A percentile compares a stretch with the other conserved stretches of the same genome.
These are phyloP conservation scores for Hypoxylon rubiginosum DNA, from an alignment of 2,329 filamentous ascomycete species.

Conservation along the genomic window DNA sequence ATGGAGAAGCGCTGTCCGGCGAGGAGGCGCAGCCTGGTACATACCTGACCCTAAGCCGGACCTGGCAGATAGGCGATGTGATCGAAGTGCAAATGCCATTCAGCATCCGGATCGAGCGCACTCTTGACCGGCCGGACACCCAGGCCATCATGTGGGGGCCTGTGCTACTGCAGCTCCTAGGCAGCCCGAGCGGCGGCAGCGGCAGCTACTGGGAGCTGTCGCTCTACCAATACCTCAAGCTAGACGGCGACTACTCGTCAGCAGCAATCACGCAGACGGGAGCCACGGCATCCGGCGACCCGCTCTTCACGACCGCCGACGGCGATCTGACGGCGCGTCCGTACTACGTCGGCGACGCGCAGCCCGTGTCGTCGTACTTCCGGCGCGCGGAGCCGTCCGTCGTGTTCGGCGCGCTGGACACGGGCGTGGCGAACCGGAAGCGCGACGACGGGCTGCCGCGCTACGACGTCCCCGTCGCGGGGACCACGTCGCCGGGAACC, in stretches of 20 bases:
- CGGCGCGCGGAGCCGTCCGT: conserved; percentile 50
- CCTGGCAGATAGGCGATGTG: conserved; percentile 49
- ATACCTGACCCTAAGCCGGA: conserved; percentile 50
- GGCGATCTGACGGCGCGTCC: conserved; percentile 45
- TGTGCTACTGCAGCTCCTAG: conserved; percentile 49
- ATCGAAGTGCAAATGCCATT: conserved; percentile 51
- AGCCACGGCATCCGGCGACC: conserved; percentile 44
- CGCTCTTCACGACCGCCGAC: conserved; percentile 43
- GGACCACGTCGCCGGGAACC: conserved; percentile 47
- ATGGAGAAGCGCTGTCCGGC: conserved; percentile 42
- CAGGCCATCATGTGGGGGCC: conserved; percentile 53
- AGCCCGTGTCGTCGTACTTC: conserved; percentile 52
- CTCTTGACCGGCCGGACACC: conserved; percentile 51
- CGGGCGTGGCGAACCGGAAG: conserved; percentile 50
- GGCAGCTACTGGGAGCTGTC: conserved; percentile 48
- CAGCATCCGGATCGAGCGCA: conserved; percentile 50
- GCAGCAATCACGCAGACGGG: conserved; percentile 44
- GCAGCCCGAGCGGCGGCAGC: conserved; percentile 41
- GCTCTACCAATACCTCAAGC: conserved; percentile 50
- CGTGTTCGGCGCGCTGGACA: conserved; percentile 47
- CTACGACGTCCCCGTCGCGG: conserved; percentile 51
- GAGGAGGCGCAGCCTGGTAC: conserved; percentile 42
- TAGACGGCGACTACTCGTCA: conserved; percentile 49
- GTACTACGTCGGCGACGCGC: conserved; percentile 50
- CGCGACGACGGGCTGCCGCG: conserved; percentile 50